Conservation (phyloP, 2,329 filamentous ascomycete species). For the Sporothrix humicola region DNA sequence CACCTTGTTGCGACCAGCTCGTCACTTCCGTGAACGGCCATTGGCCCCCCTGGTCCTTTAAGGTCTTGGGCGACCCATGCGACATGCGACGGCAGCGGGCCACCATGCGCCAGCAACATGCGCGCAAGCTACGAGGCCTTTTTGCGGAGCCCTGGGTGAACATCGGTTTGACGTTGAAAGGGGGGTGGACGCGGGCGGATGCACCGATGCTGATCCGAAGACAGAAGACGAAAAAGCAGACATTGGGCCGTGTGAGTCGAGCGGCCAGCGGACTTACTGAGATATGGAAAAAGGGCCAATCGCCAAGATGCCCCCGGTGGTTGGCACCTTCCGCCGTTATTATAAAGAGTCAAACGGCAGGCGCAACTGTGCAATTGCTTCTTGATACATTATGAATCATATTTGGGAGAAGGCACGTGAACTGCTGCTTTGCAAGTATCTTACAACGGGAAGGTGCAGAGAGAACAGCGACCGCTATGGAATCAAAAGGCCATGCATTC, state of each 20-base stretch:
- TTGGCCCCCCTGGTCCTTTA: neutral
- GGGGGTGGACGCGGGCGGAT: constrained; percentile 1
- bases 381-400: constrained; percentile 24
- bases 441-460: neutral
- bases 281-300: neutral
- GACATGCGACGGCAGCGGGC: constrained; percentile 16
- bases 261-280: constrained; percentile 2
- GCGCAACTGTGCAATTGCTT: neutral
- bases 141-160: constrained; percentile 15
- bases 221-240: neutral
- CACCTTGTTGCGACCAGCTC: constrained; percentile 19
- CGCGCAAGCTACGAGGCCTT: neutral
- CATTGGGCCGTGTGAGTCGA: constrained; percentile 22
- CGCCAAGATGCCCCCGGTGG: neutral
- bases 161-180: constrained; percentile 11
- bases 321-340: neutral
- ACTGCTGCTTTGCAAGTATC: neutral
- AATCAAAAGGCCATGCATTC: neutral
- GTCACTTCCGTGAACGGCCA: constrained; percentile 20
- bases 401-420: neutral
- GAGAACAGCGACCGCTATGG: too few species aligned
- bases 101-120: neutral
- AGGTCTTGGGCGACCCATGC: constrained; percentile 9
- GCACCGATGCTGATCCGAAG: constrained; percentile 27
- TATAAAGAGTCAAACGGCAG: neutral